These are phyloP conservation scores for Fusarium verrucosum DNA, from an alignment of 2,329 filamentous ascomycete species.

Conservation along the genomic window DNA sequence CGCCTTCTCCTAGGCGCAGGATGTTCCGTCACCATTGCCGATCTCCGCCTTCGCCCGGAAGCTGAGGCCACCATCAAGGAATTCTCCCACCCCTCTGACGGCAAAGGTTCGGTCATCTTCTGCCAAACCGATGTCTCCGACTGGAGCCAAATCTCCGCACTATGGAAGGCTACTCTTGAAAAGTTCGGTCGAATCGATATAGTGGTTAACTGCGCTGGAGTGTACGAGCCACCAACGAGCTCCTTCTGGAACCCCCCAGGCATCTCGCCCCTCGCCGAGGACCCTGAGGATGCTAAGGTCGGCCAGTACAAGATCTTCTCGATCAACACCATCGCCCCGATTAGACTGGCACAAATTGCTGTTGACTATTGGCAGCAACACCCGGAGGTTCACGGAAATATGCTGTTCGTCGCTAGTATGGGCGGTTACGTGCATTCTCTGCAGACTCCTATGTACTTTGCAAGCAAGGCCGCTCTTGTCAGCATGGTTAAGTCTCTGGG, in stretches of 20 bases:
- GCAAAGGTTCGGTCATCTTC: slow-evolving; percentile 22
- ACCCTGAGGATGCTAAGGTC: slow-evolving; percentile 25
- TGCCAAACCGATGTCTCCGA: slow-evolving; percentile 43
- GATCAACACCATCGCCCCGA: slow-evolving; percentile 43
- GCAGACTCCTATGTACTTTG: slow-evolving; percentile 39
- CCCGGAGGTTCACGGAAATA: slow-evolving; percentile 20
- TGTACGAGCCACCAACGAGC: slow-evolving; percentile 49
- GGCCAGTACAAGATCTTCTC: slow-evolving; percentile 41
- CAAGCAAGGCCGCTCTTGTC: slow-evolving; percentile 25
- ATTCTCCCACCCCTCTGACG: not conserved
- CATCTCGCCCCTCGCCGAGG: slow-evolving; percentile 30
- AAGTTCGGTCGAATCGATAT: slow-evolving; percentile 66
- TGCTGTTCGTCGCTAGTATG: slow-evolving; percentile 44
- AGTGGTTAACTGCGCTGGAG: slow-evolving; percentile 69
- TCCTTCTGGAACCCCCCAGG: slow-evolving; percentile 45
- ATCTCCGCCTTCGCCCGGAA: slow-evolving; percentile 16
- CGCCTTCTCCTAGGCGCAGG: not conserved
- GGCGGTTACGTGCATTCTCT: slow-evolving; percentile 45
- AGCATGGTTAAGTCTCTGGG: slow-evolving; percentile 24
- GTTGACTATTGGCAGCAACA: slow-evolving; percentile 46
- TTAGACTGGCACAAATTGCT: slow-evolving; percentile 43
- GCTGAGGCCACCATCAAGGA: slow-evolving; percentile 6
- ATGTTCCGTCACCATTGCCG: slow-evolving; percentile 10
- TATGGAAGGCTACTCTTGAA: slow-evolving; percentile 50
- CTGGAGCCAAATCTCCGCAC: slow-evolving; percentile 37